Percentiles rank a stretch among this genome's conserved stretches.
Conservation (phyloP, 805 yeast genomes). For the Candida ulmi region DNA sequence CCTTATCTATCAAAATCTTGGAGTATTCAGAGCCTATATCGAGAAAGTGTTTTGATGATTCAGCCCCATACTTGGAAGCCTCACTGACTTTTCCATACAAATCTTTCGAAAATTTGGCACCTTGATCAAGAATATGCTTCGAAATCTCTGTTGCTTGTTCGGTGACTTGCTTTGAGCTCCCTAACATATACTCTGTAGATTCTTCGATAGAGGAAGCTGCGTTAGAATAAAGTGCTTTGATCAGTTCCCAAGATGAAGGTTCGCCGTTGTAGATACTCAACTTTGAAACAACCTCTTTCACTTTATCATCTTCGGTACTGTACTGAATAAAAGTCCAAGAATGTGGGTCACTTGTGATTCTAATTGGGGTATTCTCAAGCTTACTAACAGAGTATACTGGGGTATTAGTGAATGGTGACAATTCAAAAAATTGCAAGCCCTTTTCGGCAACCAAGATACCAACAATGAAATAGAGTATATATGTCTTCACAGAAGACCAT, state of each 20-base stretch:
- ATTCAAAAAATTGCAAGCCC: slow-evolving; percentile 11
- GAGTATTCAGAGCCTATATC: no score
- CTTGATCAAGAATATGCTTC: background rate
- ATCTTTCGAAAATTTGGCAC: background rate
- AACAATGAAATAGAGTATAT: slow-evolving; percentile 9
- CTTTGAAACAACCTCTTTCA: background rate
- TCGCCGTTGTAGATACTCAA: background rate
- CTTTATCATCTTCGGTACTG: background rate
- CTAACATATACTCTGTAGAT: background rate
- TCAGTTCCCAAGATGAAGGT: slow-evolving; percentile 11
- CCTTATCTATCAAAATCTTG: no score
- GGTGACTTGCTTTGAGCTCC: background rate
- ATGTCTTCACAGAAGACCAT: slow-evolving; percentile 5
- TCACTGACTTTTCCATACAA: no score
- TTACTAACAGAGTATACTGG: background rate
- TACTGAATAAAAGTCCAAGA: background rate
- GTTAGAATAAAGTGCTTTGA: slow-evolving; percentile 6
- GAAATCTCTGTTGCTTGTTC: background rate
- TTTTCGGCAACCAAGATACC: slow-evolving; percentile 17
- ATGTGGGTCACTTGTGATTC: background rate
- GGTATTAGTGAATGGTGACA: background rate
- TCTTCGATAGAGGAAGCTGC: slow-evolving; percentile 4
- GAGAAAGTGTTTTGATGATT: no score
- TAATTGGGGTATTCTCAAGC: background rate
- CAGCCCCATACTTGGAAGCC: no score